phyloP scores from a whole-genome alignment of 805 yeast genomes.

The Suhomyces kilbournensis region DNA sequence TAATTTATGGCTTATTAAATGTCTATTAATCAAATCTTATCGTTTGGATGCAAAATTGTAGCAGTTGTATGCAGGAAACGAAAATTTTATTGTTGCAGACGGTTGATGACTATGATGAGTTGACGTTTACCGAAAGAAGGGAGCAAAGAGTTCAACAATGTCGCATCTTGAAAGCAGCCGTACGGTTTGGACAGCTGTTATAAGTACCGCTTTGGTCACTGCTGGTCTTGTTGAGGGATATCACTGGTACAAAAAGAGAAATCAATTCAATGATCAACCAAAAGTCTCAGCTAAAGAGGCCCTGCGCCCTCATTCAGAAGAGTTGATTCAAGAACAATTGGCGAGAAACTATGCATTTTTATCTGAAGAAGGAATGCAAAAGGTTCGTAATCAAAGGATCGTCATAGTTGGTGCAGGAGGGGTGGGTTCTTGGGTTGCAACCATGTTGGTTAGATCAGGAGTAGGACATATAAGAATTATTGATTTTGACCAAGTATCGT shows the following conservation, averaged over 20 bases:
- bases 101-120: neutral
- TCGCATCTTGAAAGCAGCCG: neutral
- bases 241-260: conserved; percentile 20
- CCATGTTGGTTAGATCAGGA: conserved; percentile 91
- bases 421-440: conserved; percentile 94
- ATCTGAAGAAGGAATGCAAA: conserved; percentile 78
- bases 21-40: neutral
- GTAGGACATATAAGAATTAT: conserved; percentile 73
- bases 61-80: neutral
- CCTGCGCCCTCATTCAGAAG: conserved; percentile 45
- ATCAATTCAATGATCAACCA: neutral
- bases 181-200: conserved; percentile 11
- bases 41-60: conserved; percentile 1
- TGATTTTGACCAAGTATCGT: conserved; percentile 94
- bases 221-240: conserved; percentile 34
- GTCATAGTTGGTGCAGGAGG: conserved; percentile 96
- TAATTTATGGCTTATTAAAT: neutral
- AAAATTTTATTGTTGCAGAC: conserved; percentile 3
- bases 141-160: neutral
- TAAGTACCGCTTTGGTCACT: conserved; percentile 32
- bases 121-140: neutral
- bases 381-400: conserved; percentile 66
- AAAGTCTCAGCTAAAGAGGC: conserved; percentile 3
- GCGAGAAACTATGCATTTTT: conserved; percentile 92
- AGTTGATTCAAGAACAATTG: conserved; percentile 82